Conservation (phyloP, 2,329 filamentous ascomycete species). For the Aspergillus phoenicis region DNA sequence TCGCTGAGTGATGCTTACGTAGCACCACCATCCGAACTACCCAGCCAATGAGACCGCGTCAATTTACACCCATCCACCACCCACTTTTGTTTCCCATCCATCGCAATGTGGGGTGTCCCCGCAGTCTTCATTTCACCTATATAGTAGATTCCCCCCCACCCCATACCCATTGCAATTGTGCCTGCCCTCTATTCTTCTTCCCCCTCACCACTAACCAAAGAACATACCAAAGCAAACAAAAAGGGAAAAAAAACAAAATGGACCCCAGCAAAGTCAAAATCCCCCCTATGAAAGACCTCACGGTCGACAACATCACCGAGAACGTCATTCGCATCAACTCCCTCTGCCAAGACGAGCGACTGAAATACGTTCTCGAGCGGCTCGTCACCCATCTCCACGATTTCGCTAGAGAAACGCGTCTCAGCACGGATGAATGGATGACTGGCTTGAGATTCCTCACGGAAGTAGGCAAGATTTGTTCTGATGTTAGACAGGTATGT, state of each 20-base stretch:
- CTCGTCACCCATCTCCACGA: conserved; percentile 79
- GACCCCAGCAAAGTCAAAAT: conserved; percentile 47
- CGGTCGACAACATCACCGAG: conserved; percentile 77
- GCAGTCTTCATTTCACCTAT: too few species aligned
- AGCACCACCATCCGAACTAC: neutral
- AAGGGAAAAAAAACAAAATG: conserved; percentile 30
- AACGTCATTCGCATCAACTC: conserved; percentile 77
- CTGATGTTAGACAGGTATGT: conserved; percentile 69
- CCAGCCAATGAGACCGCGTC: neutral
- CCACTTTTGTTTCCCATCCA: too few species aligned
- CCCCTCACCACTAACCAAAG: neutral
- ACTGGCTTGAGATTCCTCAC: conserved; percentile 71
- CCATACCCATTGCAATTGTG: too few species aligned
- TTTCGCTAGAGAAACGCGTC: conserved; percentile 75
- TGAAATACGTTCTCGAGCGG: conserved; percentile 72
- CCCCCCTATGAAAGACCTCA: conserved; percentile 66
- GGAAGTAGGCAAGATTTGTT: conserved; percentile 71
- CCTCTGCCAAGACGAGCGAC: conserved; percentile 63
- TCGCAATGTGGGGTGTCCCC: neutral
- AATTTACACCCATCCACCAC: neutral
- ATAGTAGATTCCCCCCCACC: too few species aligned
- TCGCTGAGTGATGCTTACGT: conserved; percentile 9
- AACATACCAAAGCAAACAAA: neutral
- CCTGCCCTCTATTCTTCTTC: neutral
- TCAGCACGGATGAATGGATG: conserved; percentile 80